Percentiles rank a stretch among this genome's conserved stretches.
These are phyloP conservation scores for Mollisiaceae sp. DNA, from an alignment of 2,329 filamentous ascomycete species.

Conservation along the genomic window DNA sequence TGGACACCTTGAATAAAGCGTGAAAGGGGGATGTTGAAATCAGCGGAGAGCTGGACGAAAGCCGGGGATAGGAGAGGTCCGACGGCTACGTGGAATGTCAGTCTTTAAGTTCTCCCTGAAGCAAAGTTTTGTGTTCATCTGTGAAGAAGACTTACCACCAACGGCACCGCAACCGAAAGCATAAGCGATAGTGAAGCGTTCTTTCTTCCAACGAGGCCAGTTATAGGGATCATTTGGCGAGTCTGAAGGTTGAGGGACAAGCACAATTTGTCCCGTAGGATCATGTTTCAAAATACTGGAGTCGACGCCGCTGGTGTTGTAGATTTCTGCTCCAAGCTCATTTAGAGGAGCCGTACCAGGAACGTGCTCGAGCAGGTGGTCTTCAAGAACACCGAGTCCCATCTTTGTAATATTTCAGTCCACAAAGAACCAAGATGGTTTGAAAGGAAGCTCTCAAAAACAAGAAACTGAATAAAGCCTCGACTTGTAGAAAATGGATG, in stretches of 20 bases:
- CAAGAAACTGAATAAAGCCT: not conserved
- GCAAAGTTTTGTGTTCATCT: no score
- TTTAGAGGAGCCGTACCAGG: conserved; percentile 41
- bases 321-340: conserved; percentile 42
- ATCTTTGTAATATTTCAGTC: conserved; percentile 18
- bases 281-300: conserved; percentile 43
- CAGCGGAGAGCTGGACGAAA: conserved; percentile 41
- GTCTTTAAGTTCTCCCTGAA: no score
- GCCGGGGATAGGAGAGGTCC: conserved; percentile 47
- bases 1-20: conserved; percentile 40
- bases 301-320: conserved; percentile 32
- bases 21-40: conserved; percentile 44
- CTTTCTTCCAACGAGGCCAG: conserved; percentile 48
- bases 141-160: conserved; percentile 45
- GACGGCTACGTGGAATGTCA: conserved; percentile 39
- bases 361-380: conserved; percentile 34
- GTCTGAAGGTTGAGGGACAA: conserved; percentile 57
- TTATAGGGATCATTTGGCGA: conserved; percentile 58
- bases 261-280: conserved; percentile 50
- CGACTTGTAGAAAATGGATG: not conserved
- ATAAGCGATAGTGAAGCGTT: conserved; percentile 47
- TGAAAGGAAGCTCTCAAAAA: not conserved
- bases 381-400: conserved; percentile 36
- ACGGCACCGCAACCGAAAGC: conserved; percentile 48
- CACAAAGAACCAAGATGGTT: not conserved